Evolutionary conservation across 2,329 filamentous ascomycete species (phyloP).

Genomic region (Conoideocrella luteorostrata): DNA sequence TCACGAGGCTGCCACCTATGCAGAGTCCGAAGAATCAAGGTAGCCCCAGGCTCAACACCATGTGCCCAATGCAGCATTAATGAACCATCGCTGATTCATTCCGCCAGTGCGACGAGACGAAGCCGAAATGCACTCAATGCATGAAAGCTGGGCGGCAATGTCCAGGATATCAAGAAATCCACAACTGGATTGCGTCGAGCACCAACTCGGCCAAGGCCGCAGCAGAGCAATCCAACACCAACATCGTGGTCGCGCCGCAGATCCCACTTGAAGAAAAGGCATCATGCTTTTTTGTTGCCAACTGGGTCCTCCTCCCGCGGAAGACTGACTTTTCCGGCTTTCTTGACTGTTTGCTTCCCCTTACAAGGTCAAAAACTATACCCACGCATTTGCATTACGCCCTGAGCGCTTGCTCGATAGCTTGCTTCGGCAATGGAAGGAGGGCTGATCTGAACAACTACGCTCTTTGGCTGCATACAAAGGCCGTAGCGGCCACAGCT

Average conservation of each 20-base stretch:
- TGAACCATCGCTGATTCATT: background rate
- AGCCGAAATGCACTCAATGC: background rate
- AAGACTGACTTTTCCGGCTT: background rate
- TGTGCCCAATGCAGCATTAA: background rate
- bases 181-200: background rate
- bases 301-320: background rate
- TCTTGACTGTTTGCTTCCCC: background rate
- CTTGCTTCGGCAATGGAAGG: background rate
- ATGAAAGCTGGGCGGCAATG: background rate
- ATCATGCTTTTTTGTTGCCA: background rate
- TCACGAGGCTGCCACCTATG: slow-evolving; percentile 2
- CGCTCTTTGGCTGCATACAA: background rate
- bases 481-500: background rate
- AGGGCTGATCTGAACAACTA: background rate
- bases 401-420: background rate
- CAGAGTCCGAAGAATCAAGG: slow-evolving; percentile 2
- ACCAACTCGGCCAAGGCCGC: background rate
- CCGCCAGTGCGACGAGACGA: background rate
- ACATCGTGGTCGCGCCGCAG: background rate
- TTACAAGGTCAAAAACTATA: background rate
- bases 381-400: background rate
- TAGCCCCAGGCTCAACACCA: background rate
- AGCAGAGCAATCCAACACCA: background rate
- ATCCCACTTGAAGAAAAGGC: background rate
- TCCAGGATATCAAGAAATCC: background rate